Base-by-base conservation (phyloP, 805 yeast genomes). In the Saccharomycopsis javanensis region DNA sequence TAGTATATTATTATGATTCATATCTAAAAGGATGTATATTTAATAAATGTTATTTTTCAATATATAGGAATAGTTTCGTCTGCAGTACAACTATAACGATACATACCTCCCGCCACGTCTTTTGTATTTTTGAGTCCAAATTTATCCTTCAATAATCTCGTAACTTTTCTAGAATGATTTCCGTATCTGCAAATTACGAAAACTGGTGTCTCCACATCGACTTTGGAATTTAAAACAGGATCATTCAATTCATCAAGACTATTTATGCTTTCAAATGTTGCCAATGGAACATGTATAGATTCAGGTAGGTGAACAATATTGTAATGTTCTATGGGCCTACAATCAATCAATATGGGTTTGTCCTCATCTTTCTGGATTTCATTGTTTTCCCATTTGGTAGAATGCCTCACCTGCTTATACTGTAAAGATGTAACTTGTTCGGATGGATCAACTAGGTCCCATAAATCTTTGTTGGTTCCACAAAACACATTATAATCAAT, bases 91-190 rank as follows among this genome's bases (percentile, higher is more conserved):
- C 86, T 77, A 87, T 95, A 90, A 61, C 72, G 76, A 55, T 75
- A 72, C 25, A 90, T 71, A 0, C 99, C 99, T 1, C 98, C 98
- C 10, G 67, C 72, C 4, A 92, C 74, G 67, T 92, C 96, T 54
- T 70, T 77, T 0, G 81, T 88, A 18, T 78, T 68, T 0, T 65
- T 57, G 16, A 80, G 69, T 0, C 81, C 80, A 50, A 79, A 72
- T 1, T 75, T 73, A 25, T 79, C 79, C 53, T 77, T 73, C 51
- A 91, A 68, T 50, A 75, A 70, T 57, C 75, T 69, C 1, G 86
- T 83, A 0, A 96, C 95, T 16, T 81, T 68, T 64, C 87, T 90
- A 0, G 98, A 91, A 67, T 94, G 98, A 68, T 88, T 90, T 8
- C 99, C 99, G 66, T 76, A 83, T 33, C 97, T 76, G 69, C 99